phyloP scores from a whole-genome alignment of 2,329 filamentous ascomycete genomes.

The Curvularia sp. region DNA sequence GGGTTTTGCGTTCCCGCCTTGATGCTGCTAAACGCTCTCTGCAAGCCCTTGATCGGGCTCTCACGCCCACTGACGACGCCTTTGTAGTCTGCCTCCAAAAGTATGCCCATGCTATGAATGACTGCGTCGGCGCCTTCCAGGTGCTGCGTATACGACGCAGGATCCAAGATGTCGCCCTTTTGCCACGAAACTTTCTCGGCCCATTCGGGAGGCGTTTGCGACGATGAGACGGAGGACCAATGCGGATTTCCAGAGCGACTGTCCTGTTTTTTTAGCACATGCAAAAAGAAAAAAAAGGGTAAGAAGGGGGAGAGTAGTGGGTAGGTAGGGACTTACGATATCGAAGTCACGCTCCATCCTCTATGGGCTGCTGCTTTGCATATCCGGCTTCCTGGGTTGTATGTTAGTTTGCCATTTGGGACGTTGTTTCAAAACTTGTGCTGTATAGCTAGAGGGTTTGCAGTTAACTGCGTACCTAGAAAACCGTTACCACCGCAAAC shows the following conservation, averaged over 20 bases:
- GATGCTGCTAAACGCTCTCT: slow-evolving; percentile 75
- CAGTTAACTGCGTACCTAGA: slow-evolving; percentile 62
- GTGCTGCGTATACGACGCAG: slow-evolving; percentile 77
- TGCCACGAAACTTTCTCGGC: slow-evolving; percentile 84
- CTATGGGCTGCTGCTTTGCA: slow-evolving; percentile 86
- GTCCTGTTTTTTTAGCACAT: neutral
- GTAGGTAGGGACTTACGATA: slow-evolving; percentile 68
- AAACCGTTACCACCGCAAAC: slow-evolving; percentile 96
- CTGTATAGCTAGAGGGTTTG: neutral
- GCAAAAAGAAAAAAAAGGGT: neutral
- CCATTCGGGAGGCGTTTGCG: slow-evolving; percentile 76
- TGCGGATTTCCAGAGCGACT: slow-evolving; percentile 90
- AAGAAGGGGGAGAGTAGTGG: slow-evolving; percentile 8
- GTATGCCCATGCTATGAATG: slow-evolving; percentile 93
- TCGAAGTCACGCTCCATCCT: slow-evolving; percentile 90
- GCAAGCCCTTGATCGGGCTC: slow-evolving; percentile 78
- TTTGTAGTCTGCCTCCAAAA: slow-evolving; percentile 98
- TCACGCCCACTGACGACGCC: slow-evolving; percentile 84
- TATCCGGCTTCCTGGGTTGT: slow-evolving; percentile 70
- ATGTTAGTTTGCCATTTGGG: neutral
- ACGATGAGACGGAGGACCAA: slow-evolving; percentile 82
- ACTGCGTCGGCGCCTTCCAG: slow-evolving; percentile 82
- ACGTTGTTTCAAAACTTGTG: neutral
- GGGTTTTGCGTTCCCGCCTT: slow-evolving; percentile 72
- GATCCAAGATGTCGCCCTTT: slow-evolving; percentile 84